Base-by-base conservation (phyloP, 495 filamentous ascomycete species). In the Pyrenopolyporus hunteri region DNA sequence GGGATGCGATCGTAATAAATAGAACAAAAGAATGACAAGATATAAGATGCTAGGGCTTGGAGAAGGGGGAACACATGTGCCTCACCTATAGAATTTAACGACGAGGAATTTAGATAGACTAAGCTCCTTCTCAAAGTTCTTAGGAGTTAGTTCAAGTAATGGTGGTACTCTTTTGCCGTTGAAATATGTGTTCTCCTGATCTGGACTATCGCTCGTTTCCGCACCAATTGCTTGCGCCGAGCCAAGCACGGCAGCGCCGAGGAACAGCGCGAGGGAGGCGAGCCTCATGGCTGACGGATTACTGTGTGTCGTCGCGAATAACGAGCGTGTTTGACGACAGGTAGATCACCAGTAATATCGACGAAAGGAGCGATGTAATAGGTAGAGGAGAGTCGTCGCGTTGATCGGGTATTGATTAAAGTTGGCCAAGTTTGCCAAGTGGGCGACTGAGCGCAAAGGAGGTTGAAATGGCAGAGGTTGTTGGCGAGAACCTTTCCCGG, bases 91-190 rank as follows among this genome's bases (percentile, higher is more conserved):
- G 52, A 78, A 77, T 67, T 82, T 82, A 43, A 82, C 74, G 47
- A 82, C 64, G 57, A 80, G 37, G 57, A 71, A 80, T 61, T 79
- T 80, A 6, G 73, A 70, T 16, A 63, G 61, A 19, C 74, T 72
- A 16, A 59, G 26, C 44, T 76, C 74, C 26, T 71, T 70, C 1
- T 77, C 73, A 65, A 76, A 80, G 46, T 66, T 80, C 37, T 73
- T 66, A 33, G 73, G 66, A 10, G 76, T 80, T 57, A 82, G 55
- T 40, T 81, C 84, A 61, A 82, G 81, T 70, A 92, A 74, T 20
- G 88, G 87, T 17, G 92, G 92, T 9, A 96, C 91, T 57, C 82
- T 79, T 31, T 90, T 78, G 43, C 83, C 88, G 76, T 97, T 94
- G 79, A 96, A 97, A 17, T 82, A 80, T 13, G 90, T 92, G 36